A percentile compares a stretch with the other conserved stretches of the same genome.
Evolutionary conservation across 1,284 basidiomycete genomes (phyloP).

Genomic region (Trametes versicolor): DNA sequence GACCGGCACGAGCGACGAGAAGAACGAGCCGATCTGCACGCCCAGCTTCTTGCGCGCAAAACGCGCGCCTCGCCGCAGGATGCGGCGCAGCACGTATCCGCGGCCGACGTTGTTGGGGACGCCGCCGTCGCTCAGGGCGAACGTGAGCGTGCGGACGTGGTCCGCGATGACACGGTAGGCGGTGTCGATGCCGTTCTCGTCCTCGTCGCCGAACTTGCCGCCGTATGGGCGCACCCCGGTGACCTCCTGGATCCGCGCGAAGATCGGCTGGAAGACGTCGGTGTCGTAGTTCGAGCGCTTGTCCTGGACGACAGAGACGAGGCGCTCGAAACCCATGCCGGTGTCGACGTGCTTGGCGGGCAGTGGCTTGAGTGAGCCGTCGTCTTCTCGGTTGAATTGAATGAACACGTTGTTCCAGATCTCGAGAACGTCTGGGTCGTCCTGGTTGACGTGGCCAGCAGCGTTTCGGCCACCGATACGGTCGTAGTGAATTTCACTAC

Average conservation of each 20-base stretch:
- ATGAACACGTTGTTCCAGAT: conserved; percentile 99
- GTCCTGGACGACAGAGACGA: conserved; percentile 94
- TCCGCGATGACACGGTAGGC: conserved; percentile 98
- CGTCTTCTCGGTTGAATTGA: conserved; percentile 96
- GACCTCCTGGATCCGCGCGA: conserved; percentile 88
- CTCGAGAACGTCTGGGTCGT: conserved; percentile 96
- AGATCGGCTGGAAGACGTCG: conserved; percentile 93
- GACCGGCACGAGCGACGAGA: conserved; percentile 91
- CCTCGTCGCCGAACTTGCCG: conserved; percentile 94
- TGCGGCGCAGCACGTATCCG: conserved; percentile 94
- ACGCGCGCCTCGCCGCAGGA: conserved; percentile 91
- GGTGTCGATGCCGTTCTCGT: conserved; percentile 94
- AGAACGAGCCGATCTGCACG: conserved; percentile 95
- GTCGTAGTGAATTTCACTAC: conserved; percentile 95
- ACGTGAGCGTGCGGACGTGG: conserved; percentile 94
- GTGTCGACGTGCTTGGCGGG: conserved; percentile 98
- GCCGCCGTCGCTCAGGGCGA: conserved; percentile 96
- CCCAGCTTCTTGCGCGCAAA: conserved; percentile 97
- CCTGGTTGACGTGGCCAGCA: conserved; percentile 90
- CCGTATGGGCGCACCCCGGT: conserved; percentile 90
- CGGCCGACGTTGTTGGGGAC: conserved; percentile 96
- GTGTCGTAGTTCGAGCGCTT: conserved; percentile 98
- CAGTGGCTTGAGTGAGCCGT: conserved; percentile 82
- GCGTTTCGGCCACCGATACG: conserved; percentile 95
- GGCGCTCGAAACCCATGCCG: conserved; percentile 98